A percentile compares a stretch with the other conserved stretches of the same genome.
phyloP scores from a whole-genome alignment of 176 grass and related monocot species.

The Alopecurus myosuroides region DNA sequence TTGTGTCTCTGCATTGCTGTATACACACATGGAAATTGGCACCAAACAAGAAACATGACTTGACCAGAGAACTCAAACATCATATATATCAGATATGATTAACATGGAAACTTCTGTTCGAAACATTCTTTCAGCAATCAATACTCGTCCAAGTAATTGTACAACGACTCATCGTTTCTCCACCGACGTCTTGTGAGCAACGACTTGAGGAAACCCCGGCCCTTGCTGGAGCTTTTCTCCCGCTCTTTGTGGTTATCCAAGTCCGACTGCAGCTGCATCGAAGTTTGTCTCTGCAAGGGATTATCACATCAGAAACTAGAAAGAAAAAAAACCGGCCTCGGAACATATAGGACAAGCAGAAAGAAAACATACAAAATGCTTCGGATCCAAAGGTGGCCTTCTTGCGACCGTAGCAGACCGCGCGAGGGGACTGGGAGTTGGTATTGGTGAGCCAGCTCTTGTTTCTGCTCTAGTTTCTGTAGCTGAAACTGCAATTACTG shows the following conservation, averaged over 20 bases:
- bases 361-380: conserved; percentile 28
- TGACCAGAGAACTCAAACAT: neutral
- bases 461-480: conserved; percentile 40
- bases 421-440: conserved; percentile 52
- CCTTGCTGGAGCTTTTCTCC: conserved; percentile 62
- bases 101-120: neutral
- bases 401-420: conserved; percentile 53
- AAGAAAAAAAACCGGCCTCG: neutral
- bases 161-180: conserved; percentile 79
- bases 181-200: conserved; percentile 72
- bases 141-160: conserved; percentile 94
- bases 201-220: conserved; percentile 70
- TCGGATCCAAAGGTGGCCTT: conserved; percentile 44
- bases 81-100: neutral
- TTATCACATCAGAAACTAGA: conserved; percentile 15
- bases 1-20: neutral
- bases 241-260: conserved; percentile 43
- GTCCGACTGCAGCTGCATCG: conserved; percentile 40
- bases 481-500: neutral
- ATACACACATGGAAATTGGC: neutral
- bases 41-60: neutral
- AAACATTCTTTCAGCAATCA: conserved; percentile 21
- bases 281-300: conserved; percentile 44
- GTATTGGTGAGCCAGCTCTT: conserved; percentile 53
- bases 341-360: neutral